Evolutionary conservation across 352 stramenopile genomes (phyloP).

Genomic region (Pythium oligandrum): DNA sequence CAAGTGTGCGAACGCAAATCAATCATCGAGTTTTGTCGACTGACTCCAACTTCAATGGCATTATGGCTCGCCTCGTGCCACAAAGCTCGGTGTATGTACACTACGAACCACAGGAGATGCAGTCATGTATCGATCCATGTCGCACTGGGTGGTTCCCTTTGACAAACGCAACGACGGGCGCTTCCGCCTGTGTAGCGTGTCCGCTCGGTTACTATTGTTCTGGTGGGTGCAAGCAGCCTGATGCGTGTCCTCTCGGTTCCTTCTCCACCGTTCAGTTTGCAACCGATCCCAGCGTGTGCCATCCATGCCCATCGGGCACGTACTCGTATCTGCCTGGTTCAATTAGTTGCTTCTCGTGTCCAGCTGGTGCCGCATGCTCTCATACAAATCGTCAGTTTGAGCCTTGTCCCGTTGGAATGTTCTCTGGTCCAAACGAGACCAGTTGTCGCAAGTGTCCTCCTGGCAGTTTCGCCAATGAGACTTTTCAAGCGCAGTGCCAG

Average conservation of each 20-base stretch:
- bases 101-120: slow-evolving; percentile 40
- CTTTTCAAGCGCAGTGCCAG: slow-evolving; percentile 6
- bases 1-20: slow-evolving; percentile 19
- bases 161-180: slow-evolving; percentile 25
- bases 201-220: slow-evolving; percentile 43
- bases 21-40: slow-evolving; percentile 27
- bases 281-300: slow-evolving; percentile 18
- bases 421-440: slow-evolving; percentile 3
- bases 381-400: slow-evolving; percentile 2
- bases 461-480: slow-evolving; percentile 28
- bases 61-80: slow-evolving; percentile 25
- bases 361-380: slow-evolving; percentile 9
- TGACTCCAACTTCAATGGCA: slow-evolving; percentile 36
- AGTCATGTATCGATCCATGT: slow-evolving; percentile 43
- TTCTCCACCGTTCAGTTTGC: slow-evolving; percentile 32
- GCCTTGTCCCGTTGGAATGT: slow-evolving; percentile 15
- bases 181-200: slow-evolving; percentile 36
- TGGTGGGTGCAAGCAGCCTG: slow-evolving; percentile 32
- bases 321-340: slow-evolving; percentile 34
- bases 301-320: slow-evolving; percentile 33
- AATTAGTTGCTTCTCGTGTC: slow-evolving; percentile 23
- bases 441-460: slow-evolving; percentile 25
- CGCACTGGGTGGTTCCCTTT: slow-evolving; percentile 47
- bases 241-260: slow-evolving; percentile 36
- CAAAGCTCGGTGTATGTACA: slow-evolving; percentile 46